These are phyloP conservation scores for Bretschneidera sinensis DNA, from an alignment of 345 rosid genomes.

Conservation along the genomic window DNA sequence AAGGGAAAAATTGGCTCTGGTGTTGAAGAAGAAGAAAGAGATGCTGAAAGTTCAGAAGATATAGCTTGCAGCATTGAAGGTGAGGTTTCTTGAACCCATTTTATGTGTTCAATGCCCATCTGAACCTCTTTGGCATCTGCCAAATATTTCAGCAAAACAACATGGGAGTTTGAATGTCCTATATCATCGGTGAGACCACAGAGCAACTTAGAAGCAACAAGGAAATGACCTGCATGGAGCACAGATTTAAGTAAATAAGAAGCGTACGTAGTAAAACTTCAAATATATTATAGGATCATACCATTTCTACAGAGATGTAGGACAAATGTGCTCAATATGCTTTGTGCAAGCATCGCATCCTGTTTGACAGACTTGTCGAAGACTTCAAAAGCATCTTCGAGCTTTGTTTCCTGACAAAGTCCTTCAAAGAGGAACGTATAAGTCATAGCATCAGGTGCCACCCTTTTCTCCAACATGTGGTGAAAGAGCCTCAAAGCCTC, in stretches of 20 bases:
- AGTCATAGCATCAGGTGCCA: constrained; percentile 55
- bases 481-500: constrained; percentile 64
- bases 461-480: constrained; percentile 62
- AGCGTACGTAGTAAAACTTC: not conserved
- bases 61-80: constrained; percentile 36
- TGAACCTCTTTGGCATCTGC: constrained; percentile 52
- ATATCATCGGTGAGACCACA: constrained; percentile 28
- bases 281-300: constrained; percentile 11
- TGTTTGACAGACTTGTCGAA: constrained; percentile 44
- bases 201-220: constrained; percentile 44
- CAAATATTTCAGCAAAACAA: constrained; percentile 46
- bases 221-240: constrained; percentile 40
- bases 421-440: constrained; percentile 53
- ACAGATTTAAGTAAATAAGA: not conserved
- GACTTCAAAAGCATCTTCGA: constrained; percentile 50
- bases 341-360: constrained; percentile 35
- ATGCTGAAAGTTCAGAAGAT: constrained; percentile 35
- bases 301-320: constrained; percentile 59
- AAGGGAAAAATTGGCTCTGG: constrained; percentile 34
- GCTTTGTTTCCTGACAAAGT: constrained; percentile 59
- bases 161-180: constrained; percentile 43
- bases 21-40: constrained; percentile 38
- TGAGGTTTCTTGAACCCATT: constrained; percentile 38
- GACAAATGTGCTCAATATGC: constrained; percentile 35
- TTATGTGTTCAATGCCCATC: constrained; percentile 47